phyloP scores from a whole-genome alignment of 1,284 basidiomycete species.

The Somion occarium region DNA sequence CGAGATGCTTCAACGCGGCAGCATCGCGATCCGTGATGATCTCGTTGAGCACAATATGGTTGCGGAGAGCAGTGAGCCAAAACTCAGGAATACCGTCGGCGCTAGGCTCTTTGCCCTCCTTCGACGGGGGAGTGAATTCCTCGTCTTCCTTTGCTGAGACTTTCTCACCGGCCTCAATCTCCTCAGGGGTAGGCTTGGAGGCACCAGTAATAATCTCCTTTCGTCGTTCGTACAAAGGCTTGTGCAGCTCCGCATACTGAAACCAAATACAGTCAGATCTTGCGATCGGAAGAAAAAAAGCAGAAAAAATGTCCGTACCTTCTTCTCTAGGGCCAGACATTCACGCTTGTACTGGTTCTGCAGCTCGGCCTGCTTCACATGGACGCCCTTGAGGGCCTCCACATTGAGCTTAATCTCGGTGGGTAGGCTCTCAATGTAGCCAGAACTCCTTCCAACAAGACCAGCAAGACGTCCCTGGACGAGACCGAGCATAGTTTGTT shows the following conservation, averaged over 20 bases:
- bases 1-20: slow-evolving; percentile 65
- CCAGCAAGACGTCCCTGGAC: slow-evolving; percentile 62
- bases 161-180: slow-evolving; percentile 78
- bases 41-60: slow-evolving; percentile 83
- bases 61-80: slow-evolving; percentile 96
- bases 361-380: slow-evolving; percentile 89
- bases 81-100: slow-evolving; percentile 85
- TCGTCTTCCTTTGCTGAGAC: slow-evolving; percentile 66
- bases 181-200: slow-evolving; percentile 72
- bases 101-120: slow-evolving; percentile 33
- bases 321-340: slow-evolving; percentile 95
- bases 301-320: slow-evolving; percentile 45
- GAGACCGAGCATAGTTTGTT: slow-evolving; percentile 52
- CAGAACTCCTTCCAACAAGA: slow-evolving; percentile 77
- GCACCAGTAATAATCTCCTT: slow-evolving; percentile 80
- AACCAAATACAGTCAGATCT: not conserved
- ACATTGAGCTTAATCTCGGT: slow-evolving; percentile 79
- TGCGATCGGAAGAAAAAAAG: slow-evolving; percentile 13
- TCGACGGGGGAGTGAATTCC: slow-evolving; percentile 54
- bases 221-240: slow-evolving; percentile 87
- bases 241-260: slow-evolving; percentile 82
- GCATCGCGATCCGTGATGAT: slow-evolving; percentile 94
- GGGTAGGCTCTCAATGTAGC: slow-evolving; percentile 86
- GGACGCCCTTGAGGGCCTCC: slow-evolving; percentile 92
- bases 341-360: slow-evolving; percentile 97